Evolutionary conservation across 169 alveolate genomes (phyloP), one percentile per base, ranked within the genome.

Genomic region (Eimeria zaria): DNA sequence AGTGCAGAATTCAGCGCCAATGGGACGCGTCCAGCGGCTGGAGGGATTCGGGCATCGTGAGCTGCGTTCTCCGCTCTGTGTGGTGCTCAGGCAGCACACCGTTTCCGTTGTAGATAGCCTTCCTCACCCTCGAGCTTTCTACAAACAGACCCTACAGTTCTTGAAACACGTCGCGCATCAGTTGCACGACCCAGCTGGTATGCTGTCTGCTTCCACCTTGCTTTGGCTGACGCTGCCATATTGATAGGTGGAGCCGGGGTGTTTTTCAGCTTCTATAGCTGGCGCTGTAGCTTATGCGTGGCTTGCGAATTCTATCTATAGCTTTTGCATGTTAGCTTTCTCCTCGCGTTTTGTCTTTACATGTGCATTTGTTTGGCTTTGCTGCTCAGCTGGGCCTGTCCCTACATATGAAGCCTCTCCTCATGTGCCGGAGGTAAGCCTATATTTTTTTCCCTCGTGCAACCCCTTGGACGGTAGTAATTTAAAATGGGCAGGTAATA

Each of bases 161-260:
- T 11, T 81, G 4, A 48, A 48, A n/a, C 89, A 39, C n/a, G 69
- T 81, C 51, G 89, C 89, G 12, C n/a, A 46, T 14, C 89, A 81
- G 71, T 71, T 81, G 67, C 89, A 81, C 89, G 67, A 81, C 27
- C 89, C 89, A 53, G 24, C 89, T 20, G 46, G 89, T 81, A 53
- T 24, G 89, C 73, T 12, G 0, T 33, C 71, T 44, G 16, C 60
- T 39, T 39, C 44, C 85, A 41, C 39, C 60, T 39, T 41, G 62
- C 85, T 36, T 74, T 74, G 30, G 60, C 60, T 18, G 44, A 4
- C 39, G 1, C 7, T 27, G 58, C 60, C 85, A 27, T 5, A 46
- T 3, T 1, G 60, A 22, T 11, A 74, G 60, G 60, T 18, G 85
- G 60, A 5, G 36, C 60, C 39, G 0, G 85, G 24, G 85, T n/a